Evolutionary conservation across 768 basidiomycete species (phyloP), one percentile per base, ranked within the genome.

Genomic region (Lactifluus subvellereus): DNA sequence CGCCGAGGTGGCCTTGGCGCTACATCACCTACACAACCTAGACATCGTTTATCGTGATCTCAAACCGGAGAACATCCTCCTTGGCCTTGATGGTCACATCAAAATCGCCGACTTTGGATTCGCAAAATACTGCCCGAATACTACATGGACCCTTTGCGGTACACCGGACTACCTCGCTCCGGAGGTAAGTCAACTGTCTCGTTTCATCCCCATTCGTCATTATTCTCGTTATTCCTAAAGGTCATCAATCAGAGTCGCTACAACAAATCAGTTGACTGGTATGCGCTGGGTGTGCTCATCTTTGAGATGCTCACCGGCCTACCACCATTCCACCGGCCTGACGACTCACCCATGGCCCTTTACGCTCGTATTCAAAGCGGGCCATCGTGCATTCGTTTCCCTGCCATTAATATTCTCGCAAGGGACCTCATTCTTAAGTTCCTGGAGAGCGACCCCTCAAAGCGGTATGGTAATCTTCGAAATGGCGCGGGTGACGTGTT

Each of bases 241-340:
- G 85, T 92, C 74, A 88, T 86, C 72, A 84, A 80, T 18, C 87
- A 90, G 72, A 83, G 85, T 61, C 82, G 94, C 6, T 98, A 99
- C 73, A 96, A 95, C 72, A 96, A 97, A 74, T 89, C 87, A 61
- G 96, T 98, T 2, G 97, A 99, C 72, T 99, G 95, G 95, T 99
- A 98, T 77, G 96, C 97, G 1, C 83, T 98, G 56, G 97, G 97
- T 55, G 92, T 99, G 59, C 85, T 99, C 64, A 89, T 95, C 60
- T 99, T 90, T 72, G 97, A 99, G 75, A 98, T 98, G 95, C 82
- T 99, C 49, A 94, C 91, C 0, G 97, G 97, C 8, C 86, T 89
- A 32, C 93, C 95, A 32, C 97, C 97, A 0, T 98, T 94, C 78
- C 95, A 97, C 75, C 88, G 91, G 73, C 78, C 82, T 30, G 91